Base-by-base conservation (phyloP, 2,329 filamentous ascomycete genomes). In the Penicillium italicum region DNA sequence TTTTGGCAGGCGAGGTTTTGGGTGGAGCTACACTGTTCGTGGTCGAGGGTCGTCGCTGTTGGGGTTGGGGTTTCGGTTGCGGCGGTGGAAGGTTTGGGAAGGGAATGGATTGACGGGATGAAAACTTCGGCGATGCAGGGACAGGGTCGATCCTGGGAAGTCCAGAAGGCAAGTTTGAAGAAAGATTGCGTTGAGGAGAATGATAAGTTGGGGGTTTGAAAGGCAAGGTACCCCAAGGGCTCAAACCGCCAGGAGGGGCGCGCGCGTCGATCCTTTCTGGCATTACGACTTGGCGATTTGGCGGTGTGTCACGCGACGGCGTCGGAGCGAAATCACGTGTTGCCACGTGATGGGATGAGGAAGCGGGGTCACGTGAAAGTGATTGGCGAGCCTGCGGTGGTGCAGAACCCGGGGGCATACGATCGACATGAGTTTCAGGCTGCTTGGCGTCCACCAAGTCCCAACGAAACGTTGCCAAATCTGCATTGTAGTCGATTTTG, bases 391-490 rank as follows among this genome's bases (percentile, higher is more conserved):
- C n/a, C 11, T 9, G 41, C 3, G 20, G 45, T 24, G 26, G 11
- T 18, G 34, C 26, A 40, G 43, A 4, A 56, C 59, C 5, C 53
- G 59, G 24, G 65, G 58, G 20, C 68, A 56, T 24, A 9, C 11
- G 53, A 41, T 53, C 14, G 2, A 28, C 6, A 7, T 45, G 22
- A 14, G 30, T 12, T n/a, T 36, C 30, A 36, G 44, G 31, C 8
- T 33, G 7, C 42, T 11, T 9, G 41, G 44, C 20, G 38, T 87
- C 85, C 22, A 87, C 78, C 3, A 85, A 59, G 64, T 85, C 82
- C 85, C 85, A 87, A 52, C 79, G 76, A 46, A 87, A 78, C 0
- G 82, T 86, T 31, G 74, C 77, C 12, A 87, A 70, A 66, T 87
- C 83, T 6, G 79, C 75, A 10, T 69, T 68, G 46, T 69, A 66